Evolutionary conservation across 2,329 filamentous ascomycete genomes (phyloP), one percentile per base, ranked within the genome.

Genomic region (Sporothrix schenckii): DNA sequence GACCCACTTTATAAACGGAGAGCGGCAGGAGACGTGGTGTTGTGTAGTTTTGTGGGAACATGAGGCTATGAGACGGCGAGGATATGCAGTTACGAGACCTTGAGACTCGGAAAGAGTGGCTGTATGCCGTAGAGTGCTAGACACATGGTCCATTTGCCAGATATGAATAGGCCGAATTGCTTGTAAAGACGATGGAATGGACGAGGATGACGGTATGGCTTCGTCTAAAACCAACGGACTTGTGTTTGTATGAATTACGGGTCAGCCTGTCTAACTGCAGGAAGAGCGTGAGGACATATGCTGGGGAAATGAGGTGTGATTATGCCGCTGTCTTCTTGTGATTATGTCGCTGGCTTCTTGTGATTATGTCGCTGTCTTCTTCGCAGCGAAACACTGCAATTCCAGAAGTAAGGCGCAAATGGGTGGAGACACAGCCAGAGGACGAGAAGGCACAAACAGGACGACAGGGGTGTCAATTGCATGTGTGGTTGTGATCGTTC

Each of bases 341-440:
- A 24, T 24, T 34, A 34, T 61, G 56, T 61, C 44, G 68, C 24
- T 34, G 6, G 9, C 19, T 14, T 44, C 14, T 16, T 30, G 24
- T 24, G 24, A 24, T 24, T 34, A 34, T 61, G 56, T 61, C 44
- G 68, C 24, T 34, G 6, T n/a, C 19, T 14, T 44, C 14, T 16
- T 30, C 5, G 21, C 58, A 63, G 41, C 58, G 53, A 21, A 34
- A 34, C 54, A 53, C 27, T 11, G 39, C 13, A 47, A 24, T 19
- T 41, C 21, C 24, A 39, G n/a, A 69, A 63, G 47, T 69, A n/a
- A 69, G 67, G 67, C 67, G 67, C 41, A 39, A 69, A 19, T 52
- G n/a, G 5, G 67, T 69, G 54, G 67, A 41, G 67, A 61, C 66
- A 14, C 41, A 44, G 41, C 53, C 54, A 69, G 44, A 69, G 67